Evolutionary conservation across 179 eudicot species (phyloP).

Genomic region (Kewa caespitosa): DNA sequence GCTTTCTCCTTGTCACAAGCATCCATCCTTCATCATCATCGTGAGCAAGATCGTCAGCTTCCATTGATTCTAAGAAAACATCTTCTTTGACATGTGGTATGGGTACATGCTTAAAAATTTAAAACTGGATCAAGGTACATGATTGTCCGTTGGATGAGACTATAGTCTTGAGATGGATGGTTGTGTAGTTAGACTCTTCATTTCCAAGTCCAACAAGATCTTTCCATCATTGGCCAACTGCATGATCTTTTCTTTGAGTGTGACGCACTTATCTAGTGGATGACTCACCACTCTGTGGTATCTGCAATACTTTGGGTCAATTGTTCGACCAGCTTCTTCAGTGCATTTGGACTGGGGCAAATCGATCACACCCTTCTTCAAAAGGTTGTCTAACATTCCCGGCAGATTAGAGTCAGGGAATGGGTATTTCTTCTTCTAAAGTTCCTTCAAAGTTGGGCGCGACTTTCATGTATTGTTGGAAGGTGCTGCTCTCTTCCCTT

Average conservation of each 20-base stretch:
- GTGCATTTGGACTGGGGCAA: neutral
- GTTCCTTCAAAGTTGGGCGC: neutral
- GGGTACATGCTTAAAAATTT: neutral
- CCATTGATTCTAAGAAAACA: too few relatives aligned
- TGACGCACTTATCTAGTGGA: neutral
- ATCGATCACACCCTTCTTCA: neutral
- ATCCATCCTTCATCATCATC: slow-evolving; percentile 1
- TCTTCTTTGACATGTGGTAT: neutral
- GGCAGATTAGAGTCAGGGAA: neutral
- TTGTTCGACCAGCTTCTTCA: neutral
- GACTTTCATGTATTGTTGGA: neutral
- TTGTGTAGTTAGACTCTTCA: too few relatives aligned
- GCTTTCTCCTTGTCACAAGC: neutral
- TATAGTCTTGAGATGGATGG: neutral
- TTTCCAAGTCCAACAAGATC: neutral
- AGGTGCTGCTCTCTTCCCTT: neutral
- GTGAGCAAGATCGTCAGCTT: neutral
- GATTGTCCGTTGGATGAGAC: neutral
- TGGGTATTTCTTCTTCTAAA: neutral
- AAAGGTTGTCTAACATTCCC: neutral
- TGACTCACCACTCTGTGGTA: neutral
- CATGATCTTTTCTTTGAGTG: neutral
- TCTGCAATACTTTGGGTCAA: neutral
- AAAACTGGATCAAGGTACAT: neutral
- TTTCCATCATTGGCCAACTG: neutral